Evolutionary conservation across 2,329 filamentous ascomycete species (phyloP), one percentile per base, ranked within the genome.

Genomic region (Sarocladium kiliense): DNA sequence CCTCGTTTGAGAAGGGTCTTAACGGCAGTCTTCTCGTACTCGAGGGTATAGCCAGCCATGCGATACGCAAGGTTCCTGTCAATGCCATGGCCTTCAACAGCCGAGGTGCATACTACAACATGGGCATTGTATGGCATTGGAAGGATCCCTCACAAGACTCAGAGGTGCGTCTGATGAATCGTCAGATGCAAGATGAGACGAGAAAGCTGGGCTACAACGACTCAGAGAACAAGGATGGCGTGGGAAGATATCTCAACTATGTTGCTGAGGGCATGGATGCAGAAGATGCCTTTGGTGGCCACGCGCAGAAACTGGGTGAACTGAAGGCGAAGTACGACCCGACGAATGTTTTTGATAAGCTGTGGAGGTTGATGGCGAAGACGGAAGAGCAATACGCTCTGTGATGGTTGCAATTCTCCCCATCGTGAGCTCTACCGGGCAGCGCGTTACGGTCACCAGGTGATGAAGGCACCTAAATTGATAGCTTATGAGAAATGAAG

Each of bases 21-120:
- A 66, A 71, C 3, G 58, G 68, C 12, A 67, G 61, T 37, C 55
- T 66, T 1, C 61, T 75, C 2, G 63, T 73, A 1, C 70, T 76
- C 3, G 77, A 80, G 58, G 66, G 74, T 23, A 69, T 71, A 23
- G 69, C 76, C 19, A 70, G 71, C 54, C 61, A 64, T 3, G 72
- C 74, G 60, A 65, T 74, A 23, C 65, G 67, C 1, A 60, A 66
- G n/a, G 65, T 75, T 3, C 60, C 66, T 0, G 58, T 66, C 1
- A 58, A 65, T 2, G 68, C 66, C 1, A 79, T 72, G 5, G 72
- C 77, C 0, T 77, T 76, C 55, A 72, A 74, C 3, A 76, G 74
- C 57, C 69, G 77, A 3, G 74, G 73, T 7, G 62, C 62, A 5
- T 74, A 74, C 36, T 74, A 74, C 58, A 76, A 79, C 49, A 71